Evolutionary conservation across 23 red algal genomes (phyloP).

Genomic region (Chondrus crispus): DNA sequence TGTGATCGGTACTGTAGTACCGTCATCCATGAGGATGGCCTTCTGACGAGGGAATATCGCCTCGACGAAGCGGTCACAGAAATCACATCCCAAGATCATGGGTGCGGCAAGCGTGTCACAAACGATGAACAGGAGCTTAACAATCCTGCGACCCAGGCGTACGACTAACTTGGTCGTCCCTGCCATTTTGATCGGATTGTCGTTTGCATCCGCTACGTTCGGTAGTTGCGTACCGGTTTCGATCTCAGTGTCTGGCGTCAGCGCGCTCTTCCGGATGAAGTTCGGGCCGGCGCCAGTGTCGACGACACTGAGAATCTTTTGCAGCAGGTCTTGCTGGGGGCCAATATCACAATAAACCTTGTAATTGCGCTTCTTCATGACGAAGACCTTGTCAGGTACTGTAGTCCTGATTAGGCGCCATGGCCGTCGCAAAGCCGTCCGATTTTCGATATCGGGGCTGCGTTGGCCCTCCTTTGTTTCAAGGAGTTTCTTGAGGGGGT

Average conservation of each 20-base stretch:
- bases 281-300: neutral
- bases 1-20: neutral
- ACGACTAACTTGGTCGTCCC: neutral
- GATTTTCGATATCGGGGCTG: too few relatives aligned
- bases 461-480: too few relatives aligned
- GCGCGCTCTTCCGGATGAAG: neutral
- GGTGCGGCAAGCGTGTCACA: neutral
- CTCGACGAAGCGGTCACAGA: constrained; percentile 14
- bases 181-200: neutral
- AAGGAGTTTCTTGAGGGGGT: too few relatives aligned
- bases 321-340: neutral
- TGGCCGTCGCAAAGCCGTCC: too few relatives aligned
- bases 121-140: neutral
- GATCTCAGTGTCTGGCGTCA: neutral
- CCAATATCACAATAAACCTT: constrained; percentile 19
- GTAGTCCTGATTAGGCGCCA: too few relatives aligned
- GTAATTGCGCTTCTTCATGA: constrained; percentile 14
- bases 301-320: neutral
- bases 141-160: neutral
- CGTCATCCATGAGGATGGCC: neutral
- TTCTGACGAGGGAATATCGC: neutral
- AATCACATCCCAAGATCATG: constrained; percentile 10
- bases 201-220: constrained; percentile 1
- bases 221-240: neutral
- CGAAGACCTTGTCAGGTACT: too few relatives aligned